phyloP scores from a whole-genome alignment of 768 basidiomycete species.

The Auricularia auricula-judae region DNA sequence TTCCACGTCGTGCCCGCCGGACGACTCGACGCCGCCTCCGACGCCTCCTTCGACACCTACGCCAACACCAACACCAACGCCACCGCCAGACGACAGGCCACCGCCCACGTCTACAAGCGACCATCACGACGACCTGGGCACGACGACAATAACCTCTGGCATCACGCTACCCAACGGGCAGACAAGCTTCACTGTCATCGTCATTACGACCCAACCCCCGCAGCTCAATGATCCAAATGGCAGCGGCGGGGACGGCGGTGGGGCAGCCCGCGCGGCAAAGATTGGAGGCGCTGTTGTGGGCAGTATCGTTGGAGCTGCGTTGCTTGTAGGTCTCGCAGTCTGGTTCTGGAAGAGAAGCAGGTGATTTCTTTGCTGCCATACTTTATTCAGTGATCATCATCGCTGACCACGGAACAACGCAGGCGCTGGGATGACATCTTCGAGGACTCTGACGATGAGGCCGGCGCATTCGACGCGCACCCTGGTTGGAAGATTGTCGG shows the following conservation, averaged over 20 bases:
- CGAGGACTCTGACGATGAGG: not conserved
- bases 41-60: not conserved
- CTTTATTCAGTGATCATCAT: too few relatives aligned
- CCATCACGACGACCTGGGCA: not conserved
- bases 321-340: not conserved
- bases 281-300: not conserved
- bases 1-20: not conserved
- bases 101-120: not conserved
- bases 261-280: not conserved
- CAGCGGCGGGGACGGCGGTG: not conserved
- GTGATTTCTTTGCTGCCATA: not conserved
- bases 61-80: not conserved
- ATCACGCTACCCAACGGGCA: not conserved
- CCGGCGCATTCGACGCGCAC: not conserved
- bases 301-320: not conserved
- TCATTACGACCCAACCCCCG: not conserved
- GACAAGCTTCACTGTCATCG: not conserved
- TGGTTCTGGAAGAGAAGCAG: not conserved
- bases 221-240: not conserved
- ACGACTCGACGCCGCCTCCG: not conserved
- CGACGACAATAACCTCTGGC: not conserved
- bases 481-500: not conserved
- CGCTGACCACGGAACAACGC: too few relatives aligned
- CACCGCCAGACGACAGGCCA: not conserved
- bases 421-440: not conserved